Evolutionary conservation across 2,329 filamentous ascomycete genomes (phyloP).

Genomic region (Alternaria sp.): DNA sequence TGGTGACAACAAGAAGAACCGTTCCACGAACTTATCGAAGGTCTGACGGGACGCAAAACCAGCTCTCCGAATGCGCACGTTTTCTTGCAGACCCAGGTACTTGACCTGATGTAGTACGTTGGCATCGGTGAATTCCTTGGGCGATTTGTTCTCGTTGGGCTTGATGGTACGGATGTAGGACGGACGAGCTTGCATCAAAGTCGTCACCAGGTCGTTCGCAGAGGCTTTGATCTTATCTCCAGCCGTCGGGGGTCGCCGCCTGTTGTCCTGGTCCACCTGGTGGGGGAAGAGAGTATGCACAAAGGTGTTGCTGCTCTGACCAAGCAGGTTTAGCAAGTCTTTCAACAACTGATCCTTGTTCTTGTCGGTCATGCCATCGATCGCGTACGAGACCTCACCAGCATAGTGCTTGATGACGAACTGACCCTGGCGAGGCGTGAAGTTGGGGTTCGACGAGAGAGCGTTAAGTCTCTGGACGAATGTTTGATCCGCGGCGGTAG

Average conservation of each 20-base stretch:
- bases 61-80: conserved; percentile 94
- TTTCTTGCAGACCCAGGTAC: conserved; percentile 98
- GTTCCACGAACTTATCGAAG: conserved; percentile 97
- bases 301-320: conserved; percentile 82
- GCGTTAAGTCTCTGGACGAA: conserved; percentile 94
- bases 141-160: conserved; percentile 98
- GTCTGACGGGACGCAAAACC: conserved; percentile 97
- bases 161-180: conserved; percentile 99
- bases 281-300: conserved; percentile 89
- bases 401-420: conserved; percentile 99
- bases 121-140: conserved; percentile 85
- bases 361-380: conserved; percentile 98
- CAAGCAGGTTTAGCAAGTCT: conserved; percentile 86
- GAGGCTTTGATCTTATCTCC: conserved; percentile 96
- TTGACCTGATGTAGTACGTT: conserved; percentile 99
- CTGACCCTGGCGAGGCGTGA: conserved; percentile 89
- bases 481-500: conserved; percentile 89
- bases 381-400: conserved; percentile 91
- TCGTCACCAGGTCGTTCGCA: conserved; percentile 92
- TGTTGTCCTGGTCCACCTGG: conserved; percentile 94
- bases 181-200: conserved; percentile 94
- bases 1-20: conserved; percentile 93
- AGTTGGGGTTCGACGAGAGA: conserved; percentile 84
- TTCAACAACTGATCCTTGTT: conserved; percentile 98
- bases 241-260: conserved; percentile 89